Evolutionary conservation across 495 filamentous ascomycete species (phyloP), one percentile per base, ranked within the genome.

Genomic region (Lichina pygmaea): DNA sequence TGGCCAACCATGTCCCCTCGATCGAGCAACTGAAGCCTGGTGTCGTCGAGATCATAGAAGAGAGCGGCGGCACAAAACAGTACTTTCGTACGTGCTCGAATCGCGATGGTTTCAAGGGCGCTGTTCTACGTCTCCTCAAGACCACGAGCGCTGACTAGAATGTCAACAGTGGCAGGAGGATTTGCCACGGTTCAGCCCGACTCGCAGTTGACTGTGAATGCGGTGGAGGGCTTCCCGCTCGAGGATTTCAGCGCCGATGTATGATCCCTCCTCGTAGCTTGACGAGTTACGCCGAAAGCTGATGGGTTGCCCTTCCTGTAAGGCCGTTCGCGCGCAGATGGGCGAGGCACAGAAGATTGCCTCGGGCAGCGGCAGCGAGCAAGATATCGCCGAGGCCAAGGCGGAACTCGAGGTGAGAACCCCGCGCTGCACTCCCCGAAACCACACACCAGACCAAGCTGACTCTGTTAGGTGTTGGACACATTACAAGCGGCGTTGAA

Each of bases 11-110:
- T 74, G 91, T 99, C 52, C 86, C 89, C 41, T 86, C 89, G 43
- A 93, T 99, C 55, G 89, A 99, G 71, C 89, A 99, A 70, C 71
- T 99, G 60, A 91, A 86, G 71, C 85, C 89, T 44, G 89, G 89
- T 54, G 64, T 95, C 50, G 71, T 99, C 52, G 89, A 95, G 66
- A 68, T 99, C 53, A 75, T 95, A 54, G 89, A 95, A 70, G 89
- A 99, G 72, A 72, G 67, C 55, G 67, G 75, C 53, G 78, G 81
- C 58, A 92, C 62, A 81, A 94, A 95, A 75, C 81, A 89, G 62
- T 95, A 83, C 68, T 99, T 95, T 81, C 70, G 89, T 94, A 80
- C 54, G 86, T 73, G 39, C 24, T 24, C 24, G 24, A 24, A 4
- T 24, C 4, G 24, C 24, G 24, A 24, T 24, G 24, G 24, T 24